Evolutionary conservation across 1,284 basidiomycete species (phyloP).

Genomic region (Wallemia ichthyophaga): DNA sequence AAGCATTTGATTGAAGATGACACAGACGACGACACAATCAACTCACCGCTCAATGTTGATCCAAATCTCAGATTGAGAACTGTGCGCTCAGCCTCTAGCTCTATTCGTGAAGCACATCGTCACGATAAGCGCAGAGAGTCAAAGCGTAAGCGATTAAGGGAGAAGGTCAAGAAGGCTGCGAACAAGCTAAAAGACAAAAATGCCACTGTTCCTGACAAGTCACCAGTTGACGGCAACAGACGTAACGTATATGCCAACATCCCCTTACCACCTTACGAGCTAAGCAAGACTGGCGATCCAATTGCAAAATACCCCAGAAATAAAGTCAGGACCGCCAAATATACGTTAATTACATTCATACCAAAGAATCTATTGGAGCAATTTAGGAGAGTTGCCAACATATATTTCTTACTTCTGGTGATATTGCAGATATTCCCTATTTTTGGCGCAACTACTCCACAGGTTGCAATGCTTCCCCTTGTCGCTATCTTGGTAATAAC

Average conservation of each 20-base stretch:
- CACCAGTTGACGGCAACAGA: conserved; percentile 14
- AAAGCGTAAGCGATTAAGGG: conserved; percentile 19
- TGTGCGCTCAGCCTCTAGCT: conserved; percentile 58
- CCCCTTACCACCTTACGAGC: conserved; percentile 30
- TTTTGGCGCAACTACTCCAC: conserved; percentile 61
- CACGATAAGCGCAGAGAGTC: conserved; percentile 31
- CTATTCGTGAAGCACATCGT: conserved; percentile 52
- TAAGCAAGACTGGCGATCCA: conserved; percentile 42
- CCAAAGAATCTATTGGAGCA: conserved; percentile 85
- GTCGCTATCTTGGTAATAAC: conserved; percentile 65
- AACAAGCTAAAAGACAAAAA: conserved; percentile 5
- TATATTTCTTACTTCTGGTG: conserved; percentile 66
- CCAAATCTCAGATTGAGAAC: conserved; percentile 56
- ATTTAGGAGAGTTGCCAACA: conserved; percentile 63
- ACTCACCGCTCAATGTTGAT: conserved; percentile 31
- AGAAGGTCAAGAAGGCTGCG: conserved; percentile 21
- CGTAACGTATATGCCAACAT: conserved; percentile 55
- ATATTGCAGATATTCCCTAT: conserved; percentile 66
- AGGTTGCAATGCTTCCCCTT: conserved; percentile 59
- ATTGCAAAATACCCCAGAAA: conserved; percentile 49
- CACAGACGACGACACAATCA: conserved; percentile 30
- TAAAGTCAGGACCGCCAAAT: conserved; percentile 82
- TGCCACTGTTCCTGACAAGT: conserved; percentile 2
- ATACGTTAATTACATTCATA: conserved; percentile 64
- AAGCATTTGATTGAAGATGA: conserved; percentile 7